These are phyloP conservation scores for Xylaria sp. DNA, from an alignment of 2,329 filamentous ascomycete genomes.

Conservation along the genomic window DNA sequence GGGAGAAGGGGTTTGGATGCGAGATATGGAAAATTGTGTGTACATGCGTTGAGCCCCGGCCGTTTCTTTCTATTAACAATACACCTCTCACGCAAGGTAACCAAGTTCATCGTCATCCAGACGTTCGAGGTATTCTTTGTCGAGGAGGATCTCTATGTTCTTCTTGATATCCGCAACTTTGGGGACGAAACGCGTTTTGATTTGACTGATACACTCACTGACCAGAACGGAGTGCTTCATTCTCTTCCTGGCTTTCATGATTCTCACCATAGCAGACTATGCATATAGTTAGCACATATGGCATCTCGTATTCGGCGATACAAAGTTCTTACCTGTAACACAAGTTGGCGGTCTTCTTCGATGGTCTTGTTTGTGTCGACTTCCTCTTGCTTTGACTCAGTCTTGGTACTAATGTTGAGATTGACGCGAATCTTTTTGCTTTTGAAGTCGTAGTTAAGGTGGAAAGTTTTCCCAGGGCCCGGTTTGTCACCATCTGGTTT, in stretches of 20 bases:
- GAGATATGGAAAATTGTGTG: conserved; percentile 5
- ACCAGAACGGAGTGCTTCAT: conserved; percentile 98
- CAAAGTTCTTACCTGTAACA: conserved; percentile 82
- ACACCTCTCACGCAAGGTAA: conserved; percentile 79
- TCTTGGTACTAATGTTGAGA: conserved; percentile 92
- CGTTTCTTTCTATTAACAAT: neutral
- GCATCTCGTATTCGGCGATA: conserved; percentile 4
- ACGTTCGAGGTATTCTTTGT: conserved; percentile 98
- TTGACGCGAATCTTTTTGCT: conserved; percentile 99
- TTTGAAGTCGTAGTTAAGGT: conserved; percentile 94
- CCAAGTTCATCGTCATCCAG: conserved; percentile 93
- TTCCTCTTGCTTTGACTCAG: conserved; percentile 94
- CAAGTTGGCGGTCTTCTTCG: conserved; percentile 94
- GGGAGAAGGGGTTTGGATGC: conserved; percentile 9
- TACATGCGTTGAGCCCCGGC: conserved; percentile 5
- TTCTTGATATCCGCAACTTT: conserved; percentile 98
- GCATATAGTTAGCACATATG: conserved; percentile 28
- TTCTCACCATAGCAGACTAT: conserved; percentile 96
- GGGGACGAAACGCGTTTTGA: conserved; percentile 90
- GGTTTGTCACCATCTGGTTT: conserved; percentile 78
- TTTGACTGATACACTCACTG: conserved; percentile 94
- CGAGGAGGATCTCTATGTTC: conserved; percentile 96
- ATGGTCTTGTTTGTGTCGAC: conserved; percentile 99
- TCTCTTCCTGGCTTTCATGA: conserved; percentile 99
- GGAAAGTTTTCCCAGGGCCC: conserved; percentile 80